Evolutionary conservation across 2,329 filamentous ascomycete species (phyloP).

Genomic region (Chaetomium sp.): DNA sequence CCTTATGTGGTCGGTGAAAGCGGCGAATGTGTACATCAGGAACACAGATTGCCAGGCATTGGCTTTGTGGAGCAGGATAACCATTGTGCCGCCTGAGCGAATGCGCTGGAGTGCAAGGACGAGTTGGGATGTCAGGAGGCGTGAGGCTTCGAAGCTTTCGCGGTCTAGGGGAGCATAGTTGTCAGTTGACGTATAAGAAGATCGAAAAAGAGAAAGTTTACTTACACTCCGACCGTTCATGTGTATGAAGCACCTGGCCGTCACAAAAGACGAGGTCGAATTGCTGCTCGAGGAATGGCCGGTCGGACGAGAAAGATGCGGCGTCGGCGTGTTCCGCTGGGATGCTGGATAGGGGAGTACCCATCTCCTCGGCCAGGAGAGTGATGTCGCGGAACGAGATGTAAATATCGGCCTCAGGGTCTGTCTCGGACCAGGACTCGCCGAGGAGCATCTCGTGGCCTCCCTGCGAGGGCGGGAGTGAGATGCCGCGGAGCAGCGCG

Average conservation of each 20-base stretch:
- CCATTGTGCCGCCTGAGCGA: constrained; percentile 40
- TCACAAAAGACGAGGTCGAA: constrained; percentile 44
- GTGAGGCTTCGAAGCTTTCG: constrained; percentile 30
- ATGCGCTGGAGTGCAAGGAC: constrained; percentile 42
- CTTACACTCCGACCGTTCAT: constrained; percentile 21
- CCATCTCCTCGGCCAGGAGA: constrained; percentile 39
- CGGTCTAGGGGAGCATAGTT: constrained; percentile 24
- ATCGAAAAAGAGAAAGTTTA: neutral
- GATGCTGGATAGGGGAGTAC: constrained; percentile 23
- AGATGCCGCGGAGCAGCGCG: constrained; percentile 34
- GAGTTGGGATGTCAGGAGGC: constrained; percentile 35
- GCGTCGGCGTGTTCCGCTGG: constrained; percentile 30
- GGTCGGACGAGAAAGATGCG: constrained; percentile 25
- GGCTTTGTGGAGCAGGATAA: constrained; percentile 44
- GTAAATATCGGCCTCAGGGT: constrained; percentile 11
- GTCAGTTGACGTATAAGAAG: neutral
- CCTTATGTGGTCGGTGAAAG: constrained; percentile 34
- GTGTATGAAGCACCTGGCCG: constrained; percentile 39
- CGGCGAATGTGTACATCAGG: constrained; percentile 34
- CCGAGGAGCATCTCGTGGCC: constrained; percentile 35
- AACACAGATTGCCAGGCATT: constrained; percentile 35
- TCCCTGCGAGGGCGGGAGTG: constrained; percentile 33
- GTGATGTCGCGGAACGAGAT: constrained; percentile 33
- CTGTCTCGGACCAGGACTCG: neutral
- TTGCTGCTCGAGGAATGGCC: constrained; percentile 20